Percentiles rank a stretch among this genome's conserved stretches.
phyloP scores from a whole-genome alignment of 345 rosid genomes.

The Hirschfeldia incana region DNA sequence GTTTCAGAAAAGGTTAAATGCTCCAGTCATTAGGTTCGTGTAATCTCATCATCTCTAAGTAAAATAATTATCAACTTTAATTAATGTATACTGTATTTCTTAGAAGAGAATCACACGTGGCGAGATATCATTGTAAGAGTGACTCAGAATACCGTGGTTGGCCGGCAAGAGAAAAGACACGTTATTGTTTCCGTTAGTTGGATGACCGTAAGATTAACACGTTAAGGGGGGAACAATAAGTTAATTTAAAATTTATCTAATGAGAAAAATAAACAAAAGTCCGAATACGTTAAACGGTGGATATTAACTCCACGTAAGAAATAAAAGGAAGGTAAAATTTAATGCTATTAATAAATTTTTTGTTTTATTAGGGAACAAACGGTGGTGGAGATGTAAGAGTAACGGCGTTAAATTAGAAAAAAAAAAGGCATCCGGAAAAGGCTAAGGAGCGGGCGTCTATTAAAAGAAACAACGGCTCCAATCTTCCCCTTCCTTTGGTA shows the following conservation, averaged over 20 bases:
- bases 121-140: slow-evolving; percentile 13
- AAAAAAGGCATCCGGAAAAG: slow-evolving; percentile 28
- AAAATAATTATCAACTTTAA: not conserved
- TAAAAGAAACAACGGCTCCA: slow-evolving; percentile 16
- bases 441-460: slow-evolving; percentile 42
- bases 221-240: not conserved
- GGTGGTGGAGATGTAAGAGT: slow-evolving; percentile 13
- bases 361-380: not conserved
- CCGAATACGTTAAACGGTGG: not conserved
- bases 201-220: slow-evolving; percentile 21
- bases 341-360: not conserved
- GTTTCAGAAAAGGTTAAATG: slow-evolving; percentile 22
- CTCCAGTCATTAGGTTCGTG: slow-evolving; percentile 2
- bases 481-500: slow-evolving; percentile 7
- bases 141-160: slow-evolving; percentile 25
- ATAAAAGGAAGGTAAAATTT: not conserved
- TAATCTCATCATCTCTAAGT: slow-evolving; percentile 2
- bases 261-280: not conserved
- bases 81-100: not conserved
- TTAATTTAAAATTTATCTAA: not conserved
- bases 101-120: slow-evolving; percentile 24
- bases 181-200: slow-evolving; percentile 13
- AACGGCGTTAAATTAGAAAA: slow-evolving; percentile 32
- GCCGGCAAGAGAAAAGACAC: slow-evolving; percentile 19
- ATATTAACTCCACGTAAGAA: not conserved